Base-by-base conservation (phyloP, 768 basidiomycete species). In the Amanita phalloides region DNA sequence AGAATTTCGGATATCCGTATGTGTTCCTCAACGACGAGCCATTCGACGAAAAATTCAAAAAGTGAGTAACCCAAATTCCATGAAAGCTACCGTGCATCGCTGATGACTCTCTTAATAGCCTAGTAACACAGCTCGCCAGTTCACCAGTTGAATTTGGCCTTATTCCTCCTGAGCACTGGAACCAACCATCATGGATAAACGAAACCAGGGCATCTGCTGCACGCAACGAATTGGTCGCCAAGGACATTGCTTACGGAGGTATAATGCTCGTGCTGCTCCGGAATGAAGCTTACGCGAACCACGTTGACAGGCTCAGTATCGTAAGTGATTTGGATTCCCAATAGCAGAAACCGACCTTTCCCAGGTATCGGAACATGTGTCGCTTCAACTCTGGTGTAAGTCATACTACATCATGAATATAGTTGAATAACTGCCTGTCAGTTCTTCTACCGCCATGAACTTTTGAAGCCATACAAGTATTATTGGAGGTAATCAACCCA, bases 331-430 rank as follows among this genome's bases (percentile, higher is more conserved):
- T 23, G 37, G 14, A 38, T 44, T 26, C 37, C 48, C 23, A 3
- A 3, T 48, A 20, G 32, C 13, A 37, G 35, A 25, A 13, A 20
- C 35, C 10, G 46, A 52, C n/a, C 20, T 38, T 49, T 14, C 39
- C 45, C 52, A 75, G 74, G 30, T 95, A 97, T 61, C 86, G 95
- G 51, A 94, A 96, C 59, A 97, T 98, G 94, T 97, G 94, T 66
- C 81, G 95, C 14, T 98, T 81, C 70, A 93, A 96, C 68, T 92
- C 90, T 48, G 93, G 90, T 28, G 90, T 93, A 68, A 59, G 81
- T 39, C 45, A 39, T 25, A 14, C 48, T 14, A 21, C 39, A 21
- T 39, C 35, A 20, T 48, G 25, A 56, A 21, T 10, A 5, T 9
- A 11, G 17, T 20, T 42, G 4, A 42, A 11, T 42, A 42, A 42